Evolutionary conservation across 306 rosid species (phyloP).

Genomic region (Lagenaria siceraria): DNA sequence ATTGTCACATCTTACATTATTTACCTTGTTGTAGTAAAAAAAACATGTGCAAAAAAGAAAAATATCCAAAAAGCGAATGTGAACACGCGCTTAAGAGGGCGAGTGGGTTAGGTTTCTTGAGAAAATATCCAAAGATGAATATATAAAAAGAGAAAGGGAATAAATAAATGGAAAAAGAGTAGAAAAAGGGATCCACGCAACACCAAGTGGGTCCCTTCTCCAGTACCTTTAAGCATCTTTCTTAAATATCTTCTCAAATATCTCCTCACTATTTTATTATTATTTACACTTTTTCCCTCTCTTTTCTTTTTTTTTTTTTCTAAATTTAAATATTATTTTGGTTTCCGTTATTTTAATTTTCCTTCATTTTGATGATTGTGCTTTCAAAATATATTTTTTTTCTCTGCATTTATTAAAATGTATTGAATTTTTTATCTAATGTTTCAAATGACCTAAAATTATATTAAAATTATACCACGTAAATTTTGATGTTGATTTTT

Average conservation of each 20-base stretch:
- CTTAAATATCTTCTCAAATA: slow-evolving; percentile 2
- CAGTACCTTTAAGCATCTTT: neutral
- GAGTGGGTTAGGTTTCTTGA: neutral
- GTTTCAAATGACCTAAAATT: too few species aligned
- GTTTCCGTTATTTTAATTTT: too few species aligned
- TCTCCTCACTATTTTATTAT: neutral
- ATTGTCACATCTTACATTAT: neutral
- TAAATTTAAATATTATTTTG: too few species aligned
- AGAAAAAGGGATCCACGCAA: neutral
- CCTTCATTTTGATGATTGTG: too few species aligned
- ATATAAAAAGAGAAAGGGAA: neutral
- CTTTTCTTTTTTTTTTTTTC: too few species aligned
- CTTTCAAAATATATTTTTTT: too few species aligned
- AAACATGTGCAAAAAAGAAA: neutral
- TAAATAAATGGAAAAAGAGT: neutral
- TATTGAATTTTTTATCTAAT: too few species aligned
- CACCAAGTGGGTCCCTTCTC: neutral
- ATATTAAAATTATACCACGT: too few species aligned
- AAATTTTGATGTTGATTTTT: too few species aligned
- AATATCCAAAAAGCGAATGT: neutral
- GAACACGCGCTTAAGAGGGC: neutral
- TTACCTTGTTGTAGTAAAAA: neutral
- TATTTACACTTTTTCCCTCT: accelerated
- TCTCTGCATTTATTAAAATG: too few species aligned
- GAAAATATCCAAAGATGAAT: neutral